A percentile compares a stretch with the other conserved stretches of the same genome.
Conservation (phyloP, 2,329 filamentous ascomycete genomes). For the Trichoderma brevicompactum region DNA sequence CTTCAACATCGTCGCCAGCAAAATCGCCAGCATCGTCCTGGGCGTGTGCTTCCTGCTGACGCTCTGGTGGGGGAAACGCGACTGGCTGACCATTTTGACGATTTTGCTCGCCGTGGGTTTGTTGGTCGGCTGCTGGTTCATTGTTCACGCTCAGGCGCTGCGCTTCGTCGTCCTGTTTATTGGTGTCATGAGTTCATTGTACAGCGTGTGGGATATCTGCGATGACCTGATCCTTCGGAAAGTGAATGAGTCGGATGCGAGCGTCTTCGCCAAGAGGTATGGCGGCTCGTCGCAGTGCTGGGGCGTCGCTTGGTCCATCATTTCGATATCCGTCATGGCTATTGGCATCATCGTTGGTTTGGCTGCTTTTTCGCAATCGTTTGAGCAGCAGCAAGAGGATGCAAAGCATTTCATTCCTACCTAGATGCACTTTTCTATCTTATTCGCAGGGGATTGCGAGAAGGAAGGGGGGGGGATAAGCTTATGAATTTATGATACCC, state of each 20-base stretch:
- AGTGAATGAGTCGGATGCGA: constrained; percentile 79
- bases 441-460: neutral
- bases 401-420: constrained; percentile 68
- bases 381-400: constrained; percentile 68
- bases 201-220: constrained; percentile 85
- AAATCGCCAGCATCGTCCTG: constrained; percentile 74
- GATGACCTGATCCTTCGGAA: constrained; percentile 81
- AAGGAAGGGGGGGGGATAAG: neutral
- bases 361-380: constrained; percentile 74
- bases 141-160: constrained; percentile 73
- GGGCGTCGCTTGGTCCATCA: constrained; percentile 77
- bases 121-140: constrained; percentile 78
- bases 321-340: constrained; percentile 73
- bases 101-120: constrained; percentile 71
- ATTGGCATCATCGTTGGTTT: constrained; percentile 75
- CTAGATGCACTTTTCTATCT: constrained; percentile 29
- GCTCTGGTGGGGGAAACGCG: constrained; percentile 78
- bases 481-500: constrained; percentile 28
- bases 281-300: constrained; percentile 81
- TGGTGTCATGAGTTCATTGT: constrained; percentile 79
- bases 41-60: constrained; percentile 78
- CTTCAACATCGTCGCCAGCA: constrained; percentile 80
- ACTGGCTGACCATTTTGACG: constrained; percentile 77
- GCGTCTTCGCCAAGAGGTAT: constrained; percentile 77
- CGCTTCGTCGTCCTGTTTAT: constrained; percentile 79